A percentile compares a stretch with the other conserved stretches of the same genome.
These are phyloP conservation scores for Lycium barbarum DNA, from an alignment of 257 asterid genomes.

Conservation along the genomic window DNA sequence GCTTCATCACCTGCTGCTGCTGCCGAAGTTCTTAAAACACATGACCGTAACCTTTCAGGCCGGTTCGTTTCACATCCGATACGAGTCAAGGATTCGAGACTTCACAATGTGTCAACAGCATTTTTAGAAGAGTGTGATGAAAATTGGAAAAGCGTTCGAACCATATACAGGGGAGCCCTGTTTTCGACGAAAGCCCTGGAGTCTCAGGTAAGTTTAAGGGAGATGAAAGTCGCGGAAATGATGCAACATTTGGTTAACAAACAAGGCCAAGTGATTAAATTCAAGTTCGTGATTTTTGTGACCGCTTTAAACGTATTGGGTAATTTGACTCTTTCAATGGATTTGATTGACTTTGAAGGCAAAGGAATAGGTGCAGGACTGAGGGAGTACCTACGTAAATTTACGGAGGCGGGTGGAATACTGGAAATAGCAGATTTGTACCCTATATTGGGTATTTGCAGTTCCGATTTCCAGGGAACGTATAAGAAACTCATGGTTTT, in stretches of 20 bases:
- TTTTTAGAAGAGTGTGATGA: slow-evolving; percentile 21
- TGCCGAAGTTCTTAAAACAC: neutral
- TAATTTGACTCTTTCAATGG: slow-evolving; percentile 7
- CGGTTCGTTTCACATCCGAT: neutral
- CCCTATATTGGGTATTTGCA: slow-evolving; percentile 16
- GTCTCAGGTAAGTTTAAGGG: neutral
- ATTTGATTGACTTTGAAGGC: slow-evolving; percentile 15
- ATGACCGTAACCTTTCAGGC: neutral
- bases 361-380: slow-evolving; percentile 19
- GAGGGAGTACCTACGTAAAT: neutral
- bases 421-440: slow-evolving; percentile 16
- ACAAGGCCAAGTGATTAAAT: neutral
- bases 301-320: neutral
- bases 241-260: neutral
- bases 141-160: neutral
- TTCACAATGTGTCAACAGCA: neutral
- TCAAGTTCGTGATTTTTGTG: neutral
- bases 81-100: neutral
- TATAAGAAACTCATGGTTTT: neutral
- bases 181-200: neutral
- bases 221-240: neutral
- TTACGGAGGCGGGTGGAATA: neutral
- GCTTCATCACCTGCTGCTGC: slow-evolving; percentile 13
- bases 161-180: neutral
- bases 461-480: slow-evolving; percentile 16